Percentiles rank a stretch among this genome's conserved stretches.
These are phyloP conservation scores for Suillus sp. DNA, from an alignment of 768 basidiomycete species.

Conservation along the genomic window DNA sequence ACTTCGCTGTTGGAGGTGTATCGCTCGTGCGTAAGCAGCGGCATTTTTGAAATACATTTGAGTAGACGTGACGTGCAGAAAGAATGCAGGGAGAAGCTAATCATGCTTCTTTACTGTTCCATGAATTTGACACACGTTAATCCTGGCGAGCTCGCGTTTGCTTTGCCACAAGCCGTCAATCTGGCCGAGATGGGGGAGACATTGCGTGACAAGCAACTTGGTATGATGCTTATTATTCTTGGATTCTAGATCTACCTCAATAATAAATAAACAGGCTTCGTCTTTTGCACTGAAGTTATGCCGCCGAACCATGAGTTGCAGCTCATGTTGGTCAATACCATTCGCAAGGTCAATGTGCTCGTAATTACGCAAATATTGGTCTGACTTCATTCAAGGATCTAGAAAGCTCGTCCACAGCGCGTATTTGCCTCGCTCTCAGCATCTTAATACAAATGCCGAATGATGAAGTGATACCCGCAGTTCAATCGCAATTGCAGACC, in stretches of 20 bases:
- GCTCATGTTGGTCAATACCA: conserved; percentile 84
- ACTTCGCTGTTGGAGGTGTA: conserved; percentile 45
- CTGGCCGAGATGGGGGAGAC: conserved; percentile 69
- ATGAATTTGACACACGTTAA: conserved; percentile 48
- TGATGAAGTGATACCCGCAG: conserved; percentile 74
- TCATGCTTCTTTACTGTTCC: conserved; percentile 71
- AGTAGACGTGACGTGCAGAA: conserved; percentile 42
- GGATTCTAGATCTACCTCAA: conserved; percentile 4
- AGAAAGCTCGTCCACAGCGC: conserved; percentile 54
- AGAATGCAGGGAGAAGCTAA: conserved; percentile 63
- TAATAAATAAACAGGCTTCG: conserved; percentile 55
- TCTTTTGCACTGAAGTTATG: conserved; percentile 78
- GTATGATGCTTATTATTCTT: conserved; percentile 35
- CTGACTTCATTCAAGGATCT: conserved; percentile 57
- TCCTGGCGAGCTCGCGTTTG: conserved; percentile 61
- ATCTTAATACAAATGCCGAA: conserved; percentile 61
- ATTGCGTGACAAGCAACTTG: conserved; percentile 67
- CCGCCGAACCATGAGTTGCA: conserved; percentile 66
- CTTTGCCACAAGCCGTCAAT: conserved; percentile 74
- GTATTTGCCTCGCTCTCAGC: conserved; percentile 74
- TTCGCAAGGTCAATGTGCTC: conserved; percentile 63
- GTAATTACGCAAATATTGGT: neutral
- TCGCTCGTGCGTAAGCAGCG: conserved; percentile 50
- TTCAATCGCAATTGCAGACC: conserved; percentile 63
- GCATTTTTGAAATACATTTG: conserved; percentile 13